These are phyloP conservation scores for Apiotrichum gamsii DNA, from an alignment of 1,284 basidiomycete species.

Conservation along the genomic window DNA sequence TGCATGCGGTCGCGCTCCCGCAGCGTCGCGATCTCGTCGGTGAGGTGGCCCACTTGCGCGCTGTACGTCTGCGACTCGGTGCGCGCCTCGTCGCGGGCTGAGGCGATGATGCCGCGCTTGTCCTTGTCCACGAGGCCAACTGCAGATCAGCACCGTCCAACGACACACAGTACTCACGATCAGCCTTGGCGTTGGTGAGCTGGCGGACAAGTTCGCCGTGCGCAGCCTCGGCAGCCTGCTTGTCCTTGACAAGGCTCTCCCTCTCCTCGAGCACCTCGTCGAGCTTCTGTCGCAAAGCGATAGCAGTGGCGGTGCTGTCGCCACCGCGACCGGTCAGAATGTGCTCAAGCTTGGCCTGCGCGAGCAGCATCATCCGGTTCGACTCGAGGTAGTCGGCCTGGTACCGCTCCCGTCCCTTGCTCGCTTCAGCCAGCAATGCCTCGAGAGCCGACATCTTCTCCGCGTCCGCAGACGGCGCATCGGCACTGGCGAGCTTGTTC, in stretches of 20 bases:
- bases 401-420: conserved; percentile 79
- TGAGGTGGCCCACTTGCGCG: conserved; percentile 59
- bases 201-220: conserved; percentile 63
- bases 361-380: conserved; percentile 72
- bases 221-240: conserved; percentile 49
- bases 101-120: conserved; percentile 44
- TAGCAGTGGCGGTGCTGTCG: conserved; percentile 75
- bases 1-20: conserved; percentile 84
- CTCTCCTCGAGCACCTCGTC: conserved; percentile 82
- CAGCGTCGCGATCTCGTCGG: conserved; percentile 63
- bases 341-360: conserved; percentile 78
- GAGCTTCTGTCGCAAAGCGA: conserved; percentile 76
- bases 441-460: conserved; percentile 75
- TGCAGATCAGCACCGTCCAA: conserved; percentile 1
- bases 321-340: conserved; percentile 75
- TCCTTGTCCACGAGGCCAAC: conserved; percentile 49
- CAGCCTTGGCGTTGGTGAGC: conserved; percentile 75
- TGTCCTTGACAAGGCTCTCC: conserved; percentile 61
- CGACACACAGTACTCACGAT: conserved; percentile 55
- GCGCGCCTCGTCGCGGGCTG: conserved; percentile 69
- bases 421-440: conserved; percentile 83
- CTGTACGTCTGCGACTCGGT: conserved; percentile 76
- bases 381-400: conserved; percentile 80
- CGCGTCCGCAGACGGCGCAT: conserved; percentile 40
- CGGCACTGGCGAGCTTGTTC: conserved; percentile 68